phyloP scores from a whole-genome alignment of 1,284 basidiomycete genomes.

The Irpex sp. region DNA sequence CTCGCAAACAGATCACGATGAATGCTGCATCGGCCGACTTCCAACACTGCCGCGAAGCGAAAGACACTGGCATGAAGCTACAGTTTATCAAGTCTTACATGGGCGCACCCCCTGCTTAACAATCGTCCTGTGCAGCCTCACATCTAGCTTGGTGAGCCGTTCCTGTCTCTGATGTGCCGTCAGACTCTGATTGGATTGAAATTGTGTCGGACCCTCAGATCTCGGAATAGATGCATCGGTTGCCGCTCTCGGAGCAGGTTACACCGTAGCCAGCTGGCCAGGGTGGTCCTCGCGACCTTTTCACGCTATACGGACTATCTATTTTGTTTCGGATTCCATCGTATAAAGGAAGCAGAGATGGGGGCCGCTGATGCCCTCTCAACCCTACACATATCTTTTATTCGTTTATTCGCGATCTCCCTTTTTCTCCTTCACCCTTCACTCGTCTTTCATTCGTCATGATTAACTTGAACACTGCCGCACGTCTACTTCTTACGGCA shows the following conservation, averaged over 20 bases:
- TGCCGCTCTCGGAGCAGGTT: background rate
- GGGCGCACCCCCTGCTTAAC: background rate
- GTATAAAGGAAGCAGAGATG: background rate
- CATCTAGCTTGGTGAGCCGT: background rate
- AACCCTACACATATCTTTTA: background rate
- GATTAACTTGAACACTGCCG: background rate
- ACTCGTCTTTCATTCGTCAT: background rate
- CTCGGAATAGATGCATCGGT: background rate
- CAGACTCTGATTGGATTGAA: background rate
- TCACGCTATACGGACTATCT: background rate
- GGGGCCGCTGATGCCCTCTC: background rate
- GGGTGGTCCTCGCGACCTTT: background rate
- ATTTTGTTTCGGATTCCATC: background rate
- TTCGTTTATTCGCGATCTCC: no score
- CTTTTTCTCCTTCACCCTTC: background rate
- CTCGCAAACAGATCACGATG: background rate
- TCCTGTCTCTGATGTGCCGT: background rate
- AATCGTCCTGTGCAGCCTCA: background rate
- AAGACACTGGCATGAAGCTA: background rate
- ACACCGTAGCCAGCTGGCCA: background rate
- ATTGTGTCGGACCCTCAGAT: background rate
- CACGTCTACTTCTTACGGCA: background rate
- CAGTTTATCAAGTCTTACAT: background rate
- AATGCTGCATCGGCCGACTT: background rate
- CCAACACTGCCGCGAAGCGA: background rate